Evolutionary conservation across 2,329 filamentous ascomycete genomes (phyloP).

Genomic region (Onygenales sp.): DNA sequence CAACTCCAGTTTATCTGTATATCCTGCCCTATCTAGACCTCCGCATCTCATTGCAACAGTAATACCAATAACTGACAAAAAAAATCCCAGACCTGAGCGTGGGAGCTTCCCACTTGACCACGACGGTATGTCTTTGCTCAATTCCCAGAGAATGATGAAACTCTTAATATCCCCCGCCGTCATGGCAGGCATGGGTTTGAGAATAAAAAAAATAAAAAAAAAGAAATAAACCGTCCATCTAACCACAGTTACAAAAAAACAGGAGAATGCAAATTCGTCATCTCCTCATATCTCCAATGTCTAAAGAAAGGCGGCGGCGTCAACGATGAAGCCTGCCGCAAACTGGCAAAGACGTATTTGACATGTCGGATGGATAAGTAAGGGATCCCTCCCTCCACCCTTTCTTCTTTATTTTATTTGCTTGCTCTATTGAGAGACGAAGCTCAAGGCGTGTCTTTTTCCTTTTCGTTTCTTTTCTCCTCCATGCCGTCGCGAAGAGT

Average conservation of each 20-base stretch:
- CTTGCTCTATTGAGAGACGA: neutral
- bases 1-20: neutral
- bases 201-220: too few relatives aligned
- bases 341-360: conserved; percentile 79
- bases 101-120: conserved; percentile 96
- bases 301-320: conserved; percentile 74
- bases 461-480: conserved; percentile 1
- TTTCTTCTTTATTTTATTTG: neutral
- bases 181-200: too few relatives aligned
- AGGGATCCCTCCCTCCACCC: conserved; percentile 27
- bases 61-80: neutral
- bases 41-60: neutral
- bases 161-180: neutral
- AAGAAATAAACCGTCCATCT: too few relatives aligned
- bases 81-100: conserved; percentile 60
- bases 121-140: conserved; percentile 48
- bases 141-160: neutral
- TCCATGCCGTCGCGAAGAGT: too few relatives aligned
- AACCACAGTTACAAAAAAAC: neutral
- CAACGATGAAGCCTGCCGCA: conserved; percentile 78
- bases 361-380: conserved; percentile 91
- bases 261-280: conserved; percentile 91
- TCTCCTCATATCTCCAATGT: conserved; percentile 75
- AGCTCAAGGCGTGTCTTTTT: neutral
- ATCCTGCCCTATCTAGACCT: too few relatives aligned